Base-by-base conservation (phyloP, 768 basidiomycete genomes). In the Neoboletus brunneissimus region DNA sequence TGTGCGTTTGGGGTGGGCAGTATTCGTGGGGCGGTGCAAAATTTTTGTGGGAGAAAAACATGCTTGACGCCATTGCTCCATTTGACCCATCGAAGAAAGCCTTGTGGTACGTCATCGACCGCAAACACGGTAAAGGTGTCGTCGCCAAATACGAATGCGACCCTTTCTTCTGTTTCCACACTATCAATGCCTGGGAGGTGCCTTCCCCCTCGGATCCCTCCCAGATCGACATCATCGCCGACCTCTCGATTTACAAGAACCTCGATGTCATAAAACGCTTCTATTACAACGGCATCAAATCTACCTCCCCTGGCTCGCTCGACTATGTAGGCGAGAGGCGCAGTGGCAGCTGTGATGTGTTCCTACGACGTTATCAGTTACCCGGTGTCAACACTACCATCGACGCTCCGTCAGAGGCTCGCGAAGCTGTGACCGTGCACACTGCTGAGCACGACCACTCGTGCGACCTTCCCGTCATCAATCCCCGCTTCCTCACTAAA, bases 131-230 rank as follows among this genome's bases (percentile, higher is more conserved):
- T 20, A 70, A 64, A 50, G 76, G 76, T 0, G 63, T 77, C 34
- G 64, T 77, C 5, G 70, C 74, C 43, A 72, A 69, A 53, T 77
- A 75, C 60, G 67, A 68, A 53, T 69, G 64, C 43, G 65, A 68
- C 45, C 67, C 75, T 0, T 77, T 76, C 64, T 77, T 76, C 61
- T 68, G 64, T 53, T 77, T 77, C 64, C 76, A 77, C 53, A 57
- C 64, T 27, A 16, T 76, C 56, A 77, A 77, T n/a, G 72, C 76
- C 0, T 77, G 71, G 69, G 76, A 77, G 40, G 62, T 58, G 9
- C 52, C 57, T 8, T 64, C 60, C 20, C 45, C 62, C 11, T 59
- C 62, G 1, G 65, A 71, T 43, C 54, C 65, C 22, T 57, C 58
- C 4, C 67, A 68, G 31, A 62, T 65, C 34, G 72, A 73, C 56